phyloP scores from a whole-genome alignment of 352 stramenopile genomes.

The Peronospora destructor region DNA sequence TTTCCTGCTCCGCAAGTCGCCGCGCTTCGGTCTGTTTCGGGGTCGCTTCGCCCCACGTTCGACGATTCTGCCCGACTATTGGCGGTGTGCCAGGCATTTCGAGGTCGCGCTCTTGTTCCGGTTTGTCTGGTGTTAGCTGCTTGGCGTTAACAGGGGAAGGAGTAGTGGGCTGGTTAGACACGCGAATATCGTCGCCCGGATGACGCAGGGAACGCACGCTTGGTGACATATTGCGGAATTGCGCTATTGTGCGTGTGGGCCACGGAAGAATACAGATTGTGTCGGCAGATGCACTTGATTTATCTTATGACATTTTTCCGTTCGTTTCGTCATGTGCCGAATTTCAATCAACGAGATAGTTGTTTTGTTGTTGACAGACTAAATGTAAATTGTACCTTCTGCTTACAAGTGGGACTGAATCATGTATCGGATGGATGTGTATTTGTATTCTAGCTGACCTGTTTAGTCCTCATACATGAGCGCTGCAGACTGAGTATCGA shows the following conservation, averaged over 20 bases:
- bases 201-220: background rate
- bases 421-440: too few species aligned
- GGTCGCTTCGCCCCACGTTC: conserved; percentile 27
- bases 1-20: conserved; percentile 22
- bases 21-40: conserved; percentile 12
- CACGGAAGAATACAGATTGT: background rate
- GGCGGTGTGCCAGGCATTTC: conserved; percentile 67
- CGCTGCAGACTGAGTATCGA: too few species aligned
- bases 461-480: too few species aligned
- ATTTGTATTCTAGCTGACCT: too few species aligned
- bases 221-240: conserved; percentile 14
- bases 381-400: too few species aligned
- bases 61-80: conserved; percentile 31
- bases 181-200: conserved; percentile 7
- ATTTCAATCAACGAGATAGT: too few species aligned
- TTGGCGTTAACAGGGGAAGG: conserved; percentile 7
- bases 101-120: conserved; percentile 24
- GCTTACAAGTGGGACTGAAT: too few species aligned
- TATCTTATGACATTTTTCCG: too few species aligned
- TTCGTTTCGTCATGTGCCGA: too few species aligned
- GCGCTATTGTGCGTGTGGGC: background rate
- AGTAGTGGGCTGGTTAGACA: conserved; percentile 10
- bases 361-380: too few species aligned
- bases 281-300: too few species aligned
- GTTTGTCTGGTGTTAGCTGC: conserved; percentile 13